A percentile compares a stretch with the other conserved stretches of the same genome.
These are phyloP conservation scores for Beauveria brongniartii DNA, from an alignment of 2,329 filamentous ascomycete species.

Conservation along the genomic window DNA sequence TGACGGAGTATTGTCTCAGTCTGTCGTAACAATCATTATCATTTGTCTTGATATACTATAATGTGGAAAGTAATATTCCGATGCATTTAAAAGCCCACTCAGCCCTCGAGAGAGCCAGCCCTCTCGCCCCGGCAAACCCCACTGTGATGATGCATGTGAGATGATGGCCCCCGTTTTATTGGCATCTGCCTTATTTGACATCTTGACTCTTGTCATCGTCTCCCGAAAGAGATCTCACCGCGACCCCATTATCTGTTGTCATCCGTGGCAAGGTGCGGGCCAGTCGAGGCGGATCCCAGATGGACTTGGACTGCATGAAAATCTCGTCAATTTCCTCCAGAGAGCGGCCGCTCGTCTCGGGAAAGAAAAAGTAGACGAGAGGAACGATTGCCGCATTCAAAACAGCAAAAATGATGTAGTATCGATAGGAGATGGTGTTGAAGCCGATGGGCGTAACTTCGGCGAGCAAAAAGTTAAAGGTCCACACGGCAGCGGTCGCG, in stretches of 20 bases:
- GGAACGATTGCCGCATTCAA: conserved; percentile 34
- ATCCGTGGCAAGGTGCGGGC: conserved; percentile 5
- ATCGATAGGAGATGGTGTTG: conserved; percentile 44
- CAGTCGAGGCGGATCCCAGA: conserved; percentile 12
- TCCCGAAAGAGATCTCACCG: neutral
- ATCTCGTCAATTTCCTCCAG: conserved; percentile 54
- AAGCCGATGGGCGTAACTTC: conserved; percentile 57
- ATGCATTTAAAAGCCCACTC: neutral
- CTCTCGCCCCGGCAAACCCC: neutral
- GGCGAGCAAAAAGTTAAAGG: conserved; percentile 35
- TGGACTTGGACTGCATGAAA: conserved; percentile 15
- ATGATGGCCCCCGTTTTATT: neutral
- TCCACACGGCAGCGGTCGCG: conserved; percentile 31
- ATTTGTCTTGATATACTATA: neutral
- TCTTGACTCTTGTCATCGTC: neutral
- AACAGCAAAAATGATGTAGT: conserved; percentile 31
- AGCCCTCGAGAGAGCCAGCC: neutral
- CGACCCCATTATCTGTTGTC: neutral
- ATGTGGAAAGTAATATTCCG: neutral
- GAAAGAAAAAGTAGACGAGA: conserved; percentile 35
- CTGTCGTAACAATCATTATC: neutral
- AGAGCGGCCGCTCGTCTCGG: conserved; percentile 34
- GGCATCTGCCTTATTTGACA: neutral
- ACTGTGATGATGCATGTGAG: neutral
- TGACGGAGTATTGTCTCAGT: neutral